Evolutionary conservation across 1,284 basidiomycete species (phyloP).

Genomic region (Ustilago hordei): DNA sequence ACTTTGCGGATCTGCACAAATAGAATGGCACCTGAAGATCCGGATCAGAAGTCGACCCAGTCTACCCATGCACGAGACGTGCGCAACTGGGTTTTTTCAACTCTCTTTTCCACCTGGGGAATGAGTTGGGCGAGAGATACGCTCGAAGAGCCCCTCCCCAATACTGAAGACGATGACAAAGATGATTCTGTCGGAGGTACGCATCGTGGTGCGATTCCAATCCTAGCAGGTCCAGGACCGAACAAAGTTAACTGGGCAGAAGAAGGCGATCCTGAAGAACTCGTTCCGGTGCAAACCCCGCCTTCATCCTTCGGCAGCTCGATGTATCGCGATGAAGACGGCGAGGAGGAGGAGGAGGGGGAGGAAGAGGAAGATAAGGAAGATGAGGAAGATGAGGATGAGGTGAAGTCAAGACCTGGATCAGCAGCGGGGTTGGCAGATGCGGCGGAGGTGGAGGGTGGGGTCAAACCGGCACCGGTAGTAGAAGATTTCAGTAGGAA

Average conservation of each 20-base stretch:
- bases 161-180: constrained; percentile 10
- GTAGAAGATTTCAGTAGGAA: constrained; percentile 53
- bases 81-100: constrained; percentile 43
- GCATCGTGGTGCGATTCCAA: constrained; percentile 15
- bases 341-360: constrained; percentile 34
- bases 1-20: constrained; percentile 39
- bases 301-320: constrained; percentile 51
- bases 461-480: constrained; percentile 53
- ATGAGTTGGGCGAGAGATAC: constrained; percentile 61
- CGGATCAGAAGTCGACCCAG: constrained; percentile 51
- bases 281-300: constrained; percentile 57
- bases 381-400: constrained; percentile 40
- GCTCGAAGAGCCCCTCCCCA: constrained; percentile 42
- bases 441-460: constrained; percentile 14
- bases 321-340: constrained; percentile 24
- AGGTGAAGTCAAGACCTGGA: constrained; percentile 45
- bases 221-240: constrained; percentile 38
- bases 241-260: constrained; percentile 48
- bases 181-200: constrained; percentile 2
- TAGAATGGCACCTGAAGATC: constrained; percentile 52
- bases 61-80: constrained; percentile 45
- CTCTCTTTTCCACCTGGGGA: constrained; percentile 57
- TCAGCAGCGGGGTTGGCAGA: constrained; percentile 34
- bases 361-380: constrained; percentile 44
- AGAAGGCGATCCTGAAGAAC: constrained; percentile 58